These are phyloP conservation scores for Pyrenopolyporus hunteri DNA, from an alignment of 495 filamentous ascomycete genomes.

Conservation along the genomic window DNA sequence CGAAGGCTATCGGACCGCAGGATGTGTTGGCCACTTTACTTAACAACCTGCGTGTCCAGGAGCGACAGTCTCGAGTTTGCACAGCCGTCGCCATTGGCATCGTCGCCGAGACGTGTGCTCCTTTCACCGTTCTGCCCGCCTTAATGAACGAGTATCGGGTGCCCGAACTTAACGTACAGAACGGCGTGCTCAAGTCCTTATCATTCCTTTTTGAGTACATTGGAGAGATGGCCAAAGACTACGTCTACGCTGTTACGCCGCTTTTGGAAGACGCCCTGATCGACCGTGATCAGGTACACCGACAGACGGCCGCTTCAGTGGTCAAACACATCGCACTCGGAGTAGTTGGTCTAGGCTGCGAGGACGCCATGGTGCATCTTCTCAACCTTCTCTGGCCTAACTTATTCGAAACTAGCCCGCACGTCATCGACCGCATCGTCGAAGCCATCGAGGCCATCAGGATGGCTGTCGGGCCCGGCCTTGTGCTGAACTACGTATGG, in stretches of 20 bases:
- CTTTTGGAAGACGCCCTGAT: constrained; percentile 96
- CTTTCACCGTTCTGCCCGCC: constrained; percentile 97
- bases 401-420: constrained; percentile 96
- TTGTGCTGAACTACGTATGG: constrained; percentile 97
- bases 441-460: constrained; percentile 97
- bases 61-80: constrained; percentile 97
- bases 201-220: constrained; percentile 99
- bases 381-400: constrained; percentile 96
- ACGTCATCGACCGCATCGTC: constrained; percentile 97
- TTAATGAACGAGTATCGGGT: constrained; percentile 99
- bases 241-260: constrained; percentile 98
- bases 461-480: constrained; percentile 88
- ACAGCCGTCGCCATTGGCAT: constrained; percentile 99
- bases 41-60: constrained; percentile 95
- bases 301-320: constrained; percentile 93
- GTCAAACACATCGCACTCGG: constrained; percentile 98
- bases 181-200: constrained; percentile 95
- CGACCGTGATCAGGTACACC: constrained; percentile 97
- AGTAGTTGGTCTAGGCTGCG: constrained; percentile 94
- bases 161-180: constrained; percentile 97
- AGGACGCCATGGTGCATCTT: constrained; percentile 98
- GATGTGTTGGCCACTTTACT: constrained; percentile 95
- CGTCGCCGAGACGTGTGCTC: constrained; percentile 99
- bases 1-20: constrained; percentile 97
- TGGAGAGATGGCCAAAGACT: constrained; percentile 99